Evolutionary conservation across 1,284 basidiomycete genomes (phyloP), one percentile per base, ranked within the genome.

Genomic region (Papiliotrema fonsecae): DNA sequence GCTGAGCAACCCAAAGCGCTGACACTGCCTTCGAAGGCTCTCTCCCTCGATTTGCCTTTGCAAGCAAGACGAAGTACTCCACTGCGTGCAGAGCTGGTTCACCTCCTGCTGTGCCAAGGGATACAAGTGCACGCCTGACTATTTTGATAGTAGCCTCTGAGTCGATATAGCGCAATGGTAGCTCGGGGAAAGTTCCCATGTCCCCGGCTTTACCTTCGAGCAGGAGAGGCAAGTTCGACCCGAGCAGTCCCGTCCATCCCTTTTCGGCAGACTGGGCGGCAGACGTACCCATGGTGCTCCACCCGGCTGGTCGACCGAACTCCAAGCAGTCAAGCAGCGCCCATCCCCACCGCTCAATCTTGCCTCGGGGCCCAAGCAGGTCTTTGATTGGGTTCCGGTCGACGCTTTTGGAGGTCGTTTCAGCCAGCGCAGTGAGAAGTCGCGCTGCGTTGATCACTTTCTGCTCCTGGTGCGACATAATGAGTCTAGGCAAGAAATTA

Each of bases 331-430:
- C 80, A 25, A 94, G 77, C 2, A 94, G 65, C 36, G 81, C 80
- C 83, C 85, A 89, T 1, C 87, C 87, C 91, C 90, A 94, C 67
- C 84, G 84, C 60, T 93, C 87, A 18, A 94, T 82, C 0, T 85
- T 83, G 4, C 90, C 90, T 0, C 76, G 78, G 0, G 89, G 85
- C 3, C 90, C 89, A 0, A 93, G 78, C 5, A 94, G 76, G 46
- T 79, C 79, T 3, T 79, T 80, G 5, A 90, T 77, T 13, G 61
- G 51, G 30, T 61, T 63, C 51, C 32, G 79, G 32, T 38, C 52
- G 60, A 34, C 43, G 56, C n/a, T 61, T 61, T 53, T 4, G 50
- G 60, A 19, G 72, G 67, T 77, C 4, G 84, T 67, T 34, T 75
- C 73, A 57, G 88, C 87, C 1, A 86, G 79, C 2, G 87, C 85